Evolutionary conservation across 2,329 filamentous ascomycete genomes (phyloP), one percentile per base, ranked within the genome.

Genomic region (Talaromyces rugulosus): DNA sequence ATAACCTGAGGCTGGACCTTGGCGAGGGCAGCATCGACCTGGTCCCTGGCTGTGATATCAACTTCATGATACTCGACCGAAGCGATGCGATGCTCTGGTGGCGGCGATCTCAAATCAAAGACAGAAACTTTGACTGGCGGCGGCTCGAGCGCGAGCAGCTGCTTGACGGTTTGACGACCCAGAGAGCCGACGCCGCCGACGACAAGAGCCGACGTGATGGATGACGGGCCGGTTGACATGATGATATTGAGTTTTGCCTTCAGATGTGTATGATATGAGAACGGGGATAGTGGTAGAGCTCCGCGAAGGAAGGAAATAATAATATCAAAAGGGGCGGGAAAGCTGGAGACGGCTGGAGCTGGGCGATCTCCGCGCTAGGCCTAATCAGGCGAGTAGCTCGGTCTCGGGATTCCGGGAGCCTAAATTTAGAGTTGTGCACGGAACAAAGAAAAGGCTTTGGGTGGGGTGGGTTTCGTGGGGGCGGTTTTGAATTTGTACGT

Each of bases 131-230:
- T 27, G 14, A 5, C 11, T 6, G 34, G 18, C 14, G 34, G 40
- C 23, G 36, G 44, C 11, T 47, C 34, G 16, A 44, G 34, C 2
- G 28, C 56, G 30, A 58, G 56, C 34, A 58, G 56, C 23, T 58
- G 34, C 18, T 53, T 53, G 11, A 58, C 56, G 7, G 51, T 40
- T 44, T 58, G 56, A 11, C 40, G 56, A 4, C 56, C 56, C 12
- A 58, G 56, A 50, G 40, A 58, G 34, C 56, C 56, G 18, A 40
- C 51, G 40, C 56, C 56, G 8, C 56, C 56, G 12, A 50, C 56
- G 36, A 58, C 56, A 30, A 58, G 56, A 30, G 50, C 50, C 27
- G 50, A 53, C n/a, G 50, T 53, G 14, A 53, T 53, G 6, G 50
- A 31, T 53, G 44, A 47, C 18, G 44, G 44, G 3, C n/a, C 18